phyloP scores from a whole-genome alignment of 306 rosid genomes.

The Lathyrus tuberosus region DNA sequence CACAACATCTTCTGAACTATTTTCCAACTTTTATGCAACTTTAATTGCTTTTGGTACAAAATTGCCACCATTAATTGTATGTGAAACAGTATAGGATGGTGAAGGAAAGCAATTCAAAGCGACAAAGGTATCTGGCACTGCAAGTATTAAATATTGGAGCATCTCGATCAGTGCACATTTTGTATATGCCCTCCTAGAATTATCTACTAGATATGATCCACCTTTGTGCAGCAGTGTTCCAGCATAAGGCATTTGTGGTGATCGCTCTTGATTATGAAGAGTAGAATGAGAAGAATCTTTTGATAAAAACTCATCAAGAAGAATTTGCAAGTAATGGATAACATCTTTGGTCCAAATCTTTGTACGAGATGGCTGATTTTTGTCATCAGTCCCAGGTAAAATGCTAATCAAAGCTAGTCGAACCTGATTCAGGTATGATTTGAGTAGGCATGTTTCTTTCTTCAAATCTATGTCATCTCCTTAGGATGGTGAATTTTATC shows the following conservation, averaged over 20 bases:
- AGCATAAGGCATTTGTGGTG: conserved; percentile 60
- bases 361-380: conserved; percentile 74
- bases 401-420: conserved; percentile 65
- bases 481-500: conserved; percentile 88
- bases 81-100: conserved; percentile 69
- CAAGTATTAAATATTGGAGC: conserved; percentile 80
- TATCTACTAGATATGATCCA: conserved; percentile 92
- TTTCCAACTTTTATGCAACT: conserved; percentile 57
- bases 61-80: conserved; percentile 67
- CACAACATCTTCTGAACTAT: conserved; percentile 68
- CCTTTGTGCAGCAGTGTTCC: conserved; percentile 73
- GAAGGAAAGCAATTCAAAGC: no score
- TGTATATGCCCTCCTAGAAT: conserved; percentile 86
- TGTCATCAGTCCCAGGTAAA: conserved; percentile 72
- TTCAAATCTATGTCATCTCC: conserved; percentile 84
- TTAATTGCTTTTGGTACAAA: conserved; percentile 61
- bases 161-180: conserved; percentile 77
- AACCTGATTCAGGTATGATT: conserved; percentile 87
- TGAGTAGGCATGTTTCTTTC: conserved; percentile 90
- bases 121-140: conserved; percentile 90
- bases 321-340: conserved; percentile 79
- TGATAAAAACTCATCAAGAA: conserved; percentile 73
- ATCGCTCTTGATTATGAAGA: conserved; percentile 61
- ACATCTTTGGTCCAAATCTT: conserved; percentile 94
- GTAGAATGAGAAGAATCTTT: conserved; percentile 60